Conservation (phyloP, 495 filamentous ascomycete species). For the Lasiosphaeris hirsuta region DNA sequence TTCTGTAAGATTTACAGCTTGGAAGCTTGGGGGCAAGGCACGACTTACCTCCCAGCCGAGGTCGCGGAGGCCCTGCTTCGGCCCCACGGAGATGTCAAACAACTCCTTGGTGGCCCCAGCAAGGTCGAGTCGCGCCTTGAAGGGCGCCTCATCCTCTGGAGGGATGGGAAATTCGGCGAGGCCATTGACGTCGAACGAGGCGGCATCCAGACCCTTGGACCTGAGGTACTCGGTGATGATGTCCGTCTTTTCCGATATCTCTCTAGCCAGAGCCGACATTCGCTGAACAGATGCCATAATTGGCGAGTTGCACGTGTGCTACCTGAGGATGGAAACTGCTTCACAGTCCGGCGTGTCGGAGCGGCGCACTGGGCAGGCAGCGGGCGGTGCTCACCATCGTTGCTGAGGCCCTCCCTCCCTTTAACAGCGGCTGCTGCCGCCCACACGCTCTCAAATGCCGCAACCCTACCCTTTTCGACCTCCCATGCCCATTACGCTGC, state of each 20-base stretch:
- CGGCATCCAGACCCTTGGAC: slow-evolving; percentile 23
- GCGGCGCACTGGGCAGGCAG: too few relatives aligned
- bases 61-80: slow-evolving; percentile 22
- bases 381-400: too few relatives aligned
- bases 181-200: slow-evolving; percentile 24
- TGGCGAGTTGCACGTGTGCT: too few relatives aligned
- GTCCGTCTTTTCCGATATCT: slow-evolving; percentile 21
- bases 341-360: too few relatives aligned
- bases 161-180: slow-evolving; percentile 25
- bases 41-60: slow-evolving; percentile 23
- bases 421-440: too few relatives aligned
- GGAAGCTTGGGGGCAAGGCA: neutral
- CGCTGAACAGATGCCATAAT: slow-evolving; percentile 16
- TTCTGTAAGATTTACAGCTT: neutral
- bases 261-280: slow-evolving; percentile 14
- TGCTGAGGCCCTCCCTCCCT: too few relatives aligned
- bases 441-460: too few relatives aligned
- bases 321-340: too few relatives aligned
- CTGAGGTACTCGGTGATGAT: slow-evolving; percentile 26
- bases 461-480: too few relatives aligned
- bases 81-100: slow-evolving; percentile 21
- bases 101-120: slow-evolving; percentile 24
- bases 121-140: slow-evolving; percentile 20
- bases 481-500: too few relatives aligned
- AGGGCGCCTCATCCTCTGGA: slow-evolving; percentile 15